Evolutionary conservation across 345 rosid genomes (phyloP).

Genomic region (Hevea brasiliensis): DNA sequence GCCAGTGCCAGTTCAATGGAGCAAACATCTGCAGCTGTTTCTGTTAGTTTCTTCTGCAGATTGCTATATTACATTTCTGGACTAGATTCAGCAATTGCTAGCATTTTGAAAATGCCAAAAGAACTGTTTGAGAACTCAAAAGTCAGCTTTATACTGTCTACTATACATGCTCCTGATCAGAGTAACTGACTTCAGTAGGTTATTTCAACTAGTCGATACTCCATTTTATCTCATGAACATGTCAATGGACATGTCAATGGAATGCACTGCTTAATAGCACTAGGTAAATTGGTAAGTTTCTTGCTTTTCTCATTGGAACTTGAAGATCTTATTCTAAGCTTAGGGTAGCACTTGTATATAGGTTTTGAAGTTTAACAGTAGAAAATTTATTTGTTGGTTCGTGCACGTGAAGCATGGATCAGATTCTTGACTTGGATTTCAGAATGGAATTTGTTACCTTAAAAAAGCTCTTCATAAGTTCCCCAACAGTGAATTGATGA

Average conservation of each 20-base stretch:
- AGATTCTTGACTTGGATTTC: slow-evolving; percentile 59
- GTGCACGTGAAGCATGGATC: slow-evolving; percentile 70
- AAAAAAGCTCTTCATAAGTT: slow-evolving; percentile 72
- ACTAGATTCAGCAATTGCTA: slow-evolving; percentile 58
- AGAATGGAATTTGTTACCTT: slow-evolving; percentile 68
- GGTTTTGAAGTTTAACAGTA: not conserved
- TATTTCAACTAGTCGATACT: slow-evolving; percentile 56
- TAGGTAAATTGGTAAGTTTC: slow-evolving; percentile 68
- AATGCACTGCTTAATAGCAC: slow-evolving; percentile 78
- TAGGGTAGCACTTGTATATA: not conserved
- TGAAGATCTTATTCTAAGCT: not conserved
- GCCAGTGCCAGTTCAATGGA: slow-evolving; percentile 59
- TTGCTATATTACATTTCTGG: slow-evolving; percentile 75
- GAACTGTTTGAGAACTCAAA: slow-evolving; percentile 62
- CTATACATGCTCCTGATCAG: slow-evolving; percentile 75
- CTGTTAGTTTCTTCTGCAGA: slow-evolving; percentile 82
- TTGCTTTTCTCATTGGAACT: slow-evolving; percentile 14
- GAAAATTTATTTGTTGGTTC: slow-evolving; percentile 20
- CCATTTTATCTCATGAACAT: slow-evolving; percentile 54
- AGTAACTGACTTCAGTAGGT: slow-evolving; percentile 57
- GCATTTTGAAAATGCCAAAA: slow-evolving; percentile 77
- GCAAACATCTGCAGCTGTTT: slow-evolving; percentile 47
- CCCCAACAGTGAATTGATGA: slow-evolving; percentile 73
- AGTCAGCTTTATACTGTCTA: slow-evolving; percentile 65
- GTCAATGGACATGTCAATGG: slow-evolving; percentile 52